Base-by-base conservation (phyloP, 805 yeast species). In the Komagataella pastoris region DNA sequence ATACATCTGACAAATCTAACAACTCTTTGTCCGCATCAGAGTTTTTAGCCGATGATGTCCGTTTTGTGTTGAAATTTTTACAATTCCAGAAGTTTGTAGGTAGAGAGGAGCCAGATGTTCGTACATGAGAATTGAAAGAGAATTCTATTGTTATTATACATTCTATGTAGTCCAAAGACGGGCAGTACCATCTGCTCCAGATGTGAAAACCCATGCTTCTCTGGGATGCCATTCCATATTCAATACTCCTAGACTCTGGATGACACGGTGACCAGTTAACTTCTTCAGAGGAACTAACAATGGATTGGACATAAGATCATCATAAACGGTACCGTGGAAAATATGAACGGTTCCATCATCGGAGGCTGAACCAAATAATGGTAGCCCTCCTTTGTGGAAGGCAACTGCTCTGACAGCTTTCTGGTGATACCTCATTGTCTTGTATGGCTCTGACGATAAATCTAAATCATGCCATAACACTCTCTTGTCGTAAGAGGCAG, bases 391-490 rank as follows among this genome's bases (percentile, higher is more conserved):
- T 63, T 83, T 85, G 70, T 93, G 99, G 81, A 85, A 93, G 47
- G 80, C 74, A 49, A 88, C 89, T 48, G 83, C 75, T 64, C 99
- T 81, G 40, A 93, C 97, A 3, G 99, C 99, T 67, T 84, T 86
- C 52, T 86, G 89, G 65, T 93, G 99, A 69, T 90, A 93, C 65
- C 99, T 78, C 61, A 93, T 74, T 0, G 96, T 91, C 74, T 95
- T 93, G 73, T 89, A 93, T 30, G 99, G 99, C 49, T 95, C 88
- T 52, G 77, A 73, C 47, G 86, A 75, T 55, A 95, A 75, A 66
- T 93, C 99, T 62, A 91, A 71, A 74, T 93, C 99, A 63, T 91
- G 98, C 99, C 99, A 93, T 57, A 90, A 76, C 4, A 93, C 95
- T 58, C 97, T 79, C 74, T 90, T 89, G 67, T 93, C 99, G 66